Conservation (phyloP, 108 stramenopile species). For the Stephanodiscus minutulus region DNA sequence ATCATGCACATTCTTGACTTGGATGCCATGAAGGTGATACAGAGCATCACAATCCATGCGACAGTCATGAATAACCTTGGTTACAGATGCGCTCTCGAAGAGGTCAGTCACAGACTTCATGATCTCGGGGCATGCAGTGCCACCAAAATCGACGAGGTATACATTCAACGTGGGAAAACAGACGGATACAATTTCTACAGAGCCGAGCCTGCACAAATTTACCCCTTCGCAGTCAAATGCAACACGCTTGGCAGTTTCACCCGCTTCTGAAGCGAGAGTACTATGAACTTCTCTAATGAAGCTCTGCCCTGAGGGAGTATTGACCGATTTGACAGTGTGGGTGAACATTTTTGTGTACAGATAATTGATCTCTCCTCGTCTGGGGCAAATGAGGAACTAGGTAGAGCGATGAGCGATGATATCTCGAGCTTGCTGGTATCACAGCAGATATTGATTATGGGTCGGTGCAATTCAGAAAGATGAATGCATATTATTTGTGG, state of each 20-base stretch:
- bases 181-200: conserved; percentile 41
- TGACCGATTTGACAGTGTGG: not conserved
- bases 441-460: too few relatives aligned
- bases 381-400: too few relatives aligned
- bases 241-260: conserved; percentile 1
- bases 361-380: not conserved
- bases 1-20: conserved; percentile 46
- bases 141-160: conserved; percentile 12
- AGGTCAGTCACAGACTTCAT: conserved; percentile 18
- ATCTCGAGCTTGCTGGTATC: too few relatives aligned
- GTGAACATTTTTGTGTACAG: not conserved
- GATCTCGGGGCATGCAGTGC: conserved; percentile 2
- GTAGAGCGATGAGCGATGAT: too few relatives aligned
- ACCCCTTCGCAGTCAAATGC: conserved; percentile 56
- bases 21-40: conserved; percentile 41
- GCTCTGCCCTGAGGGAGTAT: not conserved
- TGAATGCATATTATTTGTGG: too few relatives aligned
- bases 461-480: too few relatives aligned
- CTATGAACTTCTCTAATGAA: not conserved
- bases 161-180: conserved; percentile 19
- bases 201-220: conserved; percentile 31
- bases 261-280: not conserved
- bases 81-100: conserved; percentile 25
- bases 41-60: conserved; percentile 55
- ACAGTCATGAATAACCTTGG: conserved; percentile 53